phyloP scores from a whole-genome alignment of 73 alveolate species.

The Paramecium primaurelia region DNA sequence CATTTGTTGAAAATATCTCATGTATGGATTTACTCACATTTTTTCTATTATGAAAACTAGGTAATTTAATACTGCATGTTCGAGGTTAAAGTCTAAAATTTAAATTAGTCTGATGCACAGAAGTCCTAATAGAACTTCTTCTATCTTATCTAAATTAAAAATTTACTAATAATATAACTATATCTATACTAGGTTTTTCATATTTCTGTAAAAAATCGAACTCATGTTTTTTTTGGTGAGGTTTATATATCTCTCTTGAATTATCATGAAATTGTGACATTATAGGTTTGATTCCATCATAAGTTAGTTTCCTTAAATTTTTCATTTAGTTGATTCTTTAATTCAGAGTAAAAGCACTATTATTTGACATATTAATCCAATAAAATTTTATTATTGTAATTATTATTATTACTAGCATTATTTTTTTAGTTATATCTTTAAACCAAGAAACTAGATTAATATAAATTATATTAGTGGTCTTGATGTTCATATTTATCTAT shows the following conservation, averaged over 20 bases:
- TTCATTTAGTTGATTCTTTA: not conserved
- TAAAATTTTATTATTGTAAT: not conserved
- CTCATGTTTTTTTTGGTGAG: slow-evolving; percentile 2
- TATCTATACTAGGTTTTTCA: not conserved
- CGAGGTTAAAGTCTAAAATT: not conserved
- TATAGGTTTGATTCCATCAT: not conserved
- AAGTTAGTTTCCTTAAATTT: not conserved
- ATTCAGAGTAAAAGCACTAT: not conserved
- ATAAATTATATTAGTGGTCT: no score
- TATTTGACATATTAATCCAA: not conserved
- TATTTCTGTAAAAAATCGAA: slow-evolving; percentile 27
- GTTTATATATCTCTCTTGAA: not conserved
- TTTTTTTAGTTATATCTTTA: no score
- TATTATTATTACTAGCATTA: not conserved
- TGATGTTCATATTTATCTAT: no score
- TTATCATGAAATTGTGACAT: not conserved
- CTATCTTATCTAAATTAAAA: slow-evolving; percentile 30
- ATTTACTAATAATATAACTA: not conserved
- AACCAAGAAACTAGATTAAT: no score
- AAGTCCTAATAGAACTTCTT: not conserved
- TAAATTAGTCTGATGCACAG: not conserved
- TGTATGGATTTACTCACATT: slow-evolving; percentile 33
- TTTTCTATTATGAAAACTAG: slow-evolving; percentile 26
- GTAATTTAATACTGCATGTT: not conserved
- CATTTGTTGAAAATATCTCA: not conserved